Evolutionary conservation across 2,329 filamentous ascomycete genomes (phyloP), one percentile per base, ranked within the genome.

Genomic region (Aspergillaceae sp.): DNA sequence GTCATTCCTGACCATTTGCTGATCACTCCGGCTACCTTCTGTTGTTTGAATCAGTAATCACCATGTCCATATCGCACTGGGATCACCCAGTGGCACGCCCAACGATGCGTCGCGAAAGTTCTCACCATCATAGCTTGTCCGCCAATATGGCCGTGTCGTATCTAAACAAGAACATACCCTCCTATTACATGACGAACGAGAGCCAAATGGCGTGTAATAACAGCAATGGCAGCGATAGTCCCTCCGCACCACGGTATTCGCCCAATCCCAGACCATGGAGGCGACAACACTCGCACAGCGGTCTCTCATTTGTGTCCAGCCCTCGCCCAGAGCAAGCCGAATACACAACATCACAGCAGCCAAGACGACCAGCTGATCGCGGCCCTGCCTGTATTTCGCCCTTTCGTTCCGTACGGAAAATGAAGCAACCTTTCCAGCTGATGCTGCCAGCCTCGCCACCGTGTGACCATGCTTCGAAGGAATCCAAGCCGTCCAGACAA

Each of bases 391-490:
- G 50, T 19, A 56, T 66, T 34, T 68, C 65, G 7, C 65, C 65
- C 1, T 68, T 68, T 44, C 64, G 65, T 10, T 68, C 65, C 1
- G 65, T 68, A 7, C 60, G 62, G 11, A 62, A 51, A 47, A 68
- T 68, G 65, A 68, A 67, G 40, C 58, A 67, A 42, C 65, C 65
- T 9, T 67, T 68, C 33, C 64, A 64, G 35, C 49, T 68, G 10
- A 61, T 59, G 45, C 53, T 68, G 8, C 64, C 65, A 6, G 45
- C 53, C 5, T 67, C 65, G 2, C 65, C 65, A 7, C 63, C 63
- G 0, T 48, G 54, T 29, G 65, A 68, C 37, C 56, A 51, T 10
- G 51, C 47, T 2, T 32, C 53, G 43, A 51, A 57, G 4, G 47
- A 53, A 28, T 48, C 54, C 4, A 56, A 50, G 26, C 56, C 49